Evolutionary conservation across 148 eudicot species (phyloP).

Genomic region (Dianthus caryophyllus): DNA sequence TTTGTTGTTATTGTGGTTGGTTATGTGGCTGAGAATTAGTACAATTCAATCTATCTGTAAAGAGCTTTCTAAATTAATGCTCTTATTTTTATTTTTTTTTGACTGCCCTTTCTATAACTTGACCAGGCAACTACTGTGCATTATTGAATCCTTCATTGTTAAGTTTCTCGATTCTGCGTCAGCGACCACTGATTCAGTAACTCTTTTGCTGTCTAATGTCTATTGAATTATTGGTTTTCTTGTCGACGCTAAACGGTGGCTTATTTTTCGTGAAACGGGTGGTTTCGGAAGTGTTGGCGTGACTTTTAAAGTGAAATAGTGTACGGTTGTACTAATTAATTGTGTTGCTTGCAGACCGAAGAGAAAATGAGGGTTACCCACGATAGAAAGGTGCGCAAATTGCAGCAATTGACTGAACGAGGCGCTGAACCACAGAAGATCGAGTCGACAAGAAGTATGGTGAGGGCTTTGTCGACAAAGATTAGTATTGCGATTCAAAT

Average conservation of each 20-base stretch:
- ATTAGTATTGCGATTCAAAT: constrained; percentile 88
- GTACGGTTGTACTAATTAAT: too few relatives aligned
- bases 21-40: constrained; percentile 2
- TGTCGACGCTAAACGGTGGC: background rate
- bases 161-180: constrained; percentile 5
- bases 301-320: too few relatives aligned
- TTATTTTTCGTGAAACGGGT: too few relatives aligned
- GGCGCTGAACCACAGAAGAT: constrained; percentile 85
- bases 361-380: constrained; percentile 86
- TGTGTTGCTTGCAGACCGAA: constrained; percentile 71
- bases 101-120: constrained; percentile 10
- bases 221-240: background rate
- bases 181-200: background rate
- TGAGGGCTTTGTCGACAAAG: constrained; percentile 78
- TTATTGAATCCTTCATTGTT: background rate
- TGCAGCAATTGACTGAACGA: constrained; percentile 59
- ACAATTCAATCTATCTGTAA: constrained; percentile 11
- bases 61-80: constrained; percentile 18
- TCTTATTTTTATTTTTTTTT: constrained; percentile 19
- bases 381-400: constrained; percentile 58
- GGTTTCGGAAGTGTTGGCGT: too few relatives aligned
- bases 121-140: constrained; percentile 4
- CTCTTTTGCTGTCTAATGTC: background rate
- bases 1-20: constrained; percentile 4
- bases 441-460: constrained; percentile 53